Percentiles rank a stretch among this genome's conserved stretches.
Conservation (phyloP, 1,284 basidiomycete genomes). For the Apiotrichum gamsii region DNA sequence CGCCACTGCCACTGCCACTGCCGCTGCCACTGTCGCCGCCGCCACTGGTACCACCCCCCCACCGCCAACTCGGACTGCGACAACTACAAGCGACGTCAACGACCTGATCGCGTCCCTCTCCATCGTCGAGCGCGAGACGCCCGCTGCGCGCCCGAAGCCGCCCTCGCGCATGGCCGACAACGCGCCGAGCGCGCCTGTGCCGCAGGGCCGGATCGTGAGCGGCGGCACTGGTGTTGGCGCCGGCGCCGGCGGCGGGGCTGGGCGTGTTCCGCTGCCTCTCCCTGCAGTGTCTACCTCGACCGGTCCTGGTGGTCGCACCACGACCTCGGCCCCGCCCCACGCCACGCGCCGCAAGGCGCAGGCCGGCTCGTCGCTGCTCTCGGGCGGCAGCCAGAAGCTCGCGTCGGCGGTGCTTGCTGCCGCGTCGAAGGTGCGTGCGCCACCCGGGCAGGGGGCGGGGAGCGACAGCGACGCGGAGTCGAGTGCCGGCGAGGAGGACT, state of each 20-base stretch:
- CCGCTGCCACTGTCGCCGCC: neutral
- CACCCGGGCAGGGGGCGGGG: no score
- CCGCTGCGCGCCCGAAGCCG: neutral
- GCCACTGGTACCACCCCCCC: neutral
- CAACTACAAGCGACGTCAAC: neutral
- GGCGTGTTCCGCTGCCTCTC: neutral
- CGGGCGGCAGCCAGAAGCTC: constrained; percentile 13
- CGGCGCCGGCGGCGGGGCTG: neutral
- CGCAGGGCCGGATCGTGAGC: constrained; percentile 1
- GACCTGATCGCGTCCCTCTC: constrained; percentile 5
- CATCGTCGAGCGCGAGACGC: constrained; percentile 14
- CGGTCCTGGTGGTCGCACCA: no score
- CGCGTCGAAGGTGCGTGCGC: constrained; percentile 11
- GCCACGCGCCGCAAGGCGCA: neutral
- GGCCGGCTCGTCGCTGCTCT: constrained; percentile 7
- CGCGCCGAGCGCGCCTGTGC: neutral
- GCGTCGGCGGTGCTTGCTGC: constrained; percentile 15
- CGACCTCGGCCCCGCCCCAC: neutral
- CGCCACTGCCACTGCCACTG: neutral
- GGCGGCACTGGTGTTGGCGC: neutral
- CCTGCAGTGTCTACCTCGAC: neutral
- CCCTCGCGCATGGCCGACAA: no score
- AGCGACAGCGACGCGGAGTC: constrained; percentile 12
- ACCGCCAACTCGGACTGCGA: neutral
- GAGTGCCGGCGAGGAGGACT: constrained; percentile 22